A percentile compares a stretch with the other conserved stretches of the same genome.
These are phyloP conservation scores for Xylariaceae sp. DNA, from an alignment of 2,329 filamentous ascomycete genomes.

Conservation along the genomic window DNA sequence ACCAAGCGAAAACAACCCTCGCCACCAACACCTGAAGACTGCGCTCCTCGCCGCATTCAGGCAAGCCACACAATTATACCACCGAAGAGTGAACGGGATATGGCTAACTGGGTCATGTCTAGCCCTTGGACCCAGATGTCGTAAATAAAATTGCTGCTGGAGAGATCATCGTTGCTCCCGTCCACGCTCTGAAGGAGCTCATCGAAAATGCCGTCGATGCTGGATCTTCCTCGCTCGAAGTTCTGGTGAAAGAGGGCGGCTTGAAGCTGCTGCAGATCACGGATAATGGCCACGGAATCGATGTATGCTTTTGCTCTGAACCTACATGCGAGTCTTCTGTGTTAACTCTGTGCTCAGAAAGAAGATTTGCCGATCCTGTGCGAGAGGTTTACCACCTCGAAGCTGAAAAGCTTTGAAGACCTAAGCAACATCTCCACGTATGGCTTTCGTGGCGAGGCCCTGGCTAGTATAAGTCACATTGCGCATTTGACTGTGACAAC, in stretches of 20 bases:
- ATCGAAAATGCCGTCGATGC: constrained; percentile 98
- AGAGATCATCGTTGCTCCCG: constrained; percentile 95
- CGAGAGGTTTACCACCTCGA: constrained; percentile 95
- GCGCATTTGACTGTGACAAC: constrained; percentile 94
- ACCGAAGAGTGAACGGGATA: background rate
- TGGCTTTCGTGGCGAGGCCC: constrained; percentile 93
- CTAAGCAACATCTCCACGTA: constrained; percentile 87
- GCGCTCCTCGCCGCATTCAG: constrained; percentile 42
- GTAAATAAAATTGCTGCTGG: constrained; percentile 98
- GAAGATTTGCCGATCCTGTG: constrained; percentile 90
- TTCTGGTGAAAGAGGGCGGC: constrained; percentile 90
- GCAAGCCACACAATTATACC: constrained; percentile 29
- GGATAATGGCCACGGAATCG: constrained; percentile 93
- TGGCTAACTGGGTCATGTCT: constrained; percentile 16
- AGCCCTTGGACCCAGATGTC: constrained; percentile 87
- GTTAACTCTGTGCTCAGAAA: constrained; percentile 52
- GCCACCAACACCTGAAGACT: constrained; percentile 28
- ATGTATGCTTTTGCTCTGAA: constrained; percentile 51
- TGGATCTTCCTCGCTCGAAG: constrained; percentile 86
- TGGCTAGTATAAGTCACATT: constrained; percentile 98
- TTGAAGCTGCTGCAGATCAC: constrained; percentile 94
- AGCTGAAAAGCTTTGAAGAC: constrained; percentile 90
- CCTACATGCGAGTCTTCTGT: background rate
- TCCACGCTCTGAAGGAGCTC: constrained; percentile 92
- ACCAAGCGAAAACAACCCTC: constrained; percentile 48